Conservation (phyloP, 2,329 filamentous ascomycete genomes). For the Emydomyces testavorans region DNA sequence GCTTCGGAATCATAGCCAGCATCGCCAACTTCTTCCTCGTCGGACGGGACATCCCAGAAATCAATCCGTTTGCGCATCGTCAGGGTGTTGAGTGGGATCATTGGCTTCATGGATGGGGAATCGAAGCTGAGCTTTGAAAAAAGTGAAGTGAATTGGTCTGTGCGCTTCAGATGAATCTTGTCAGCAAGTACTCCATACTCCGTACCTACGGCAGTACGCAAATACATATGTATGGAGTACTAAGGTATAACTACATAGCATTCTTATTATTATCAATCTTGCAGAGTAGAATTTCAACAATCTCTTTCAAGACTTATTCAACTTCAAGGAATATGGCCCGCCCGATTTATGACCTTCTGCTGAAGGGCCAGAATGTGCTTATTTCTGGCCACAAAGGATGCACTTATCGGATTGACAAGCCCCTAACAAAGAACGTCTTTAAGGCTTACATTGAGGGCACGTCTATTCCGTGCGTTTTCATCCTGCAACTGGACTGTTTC, state of each 20-base stretch:
- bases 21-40: constrained; percentile 32
- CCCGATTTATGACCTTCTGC: constrained; percentile 9
- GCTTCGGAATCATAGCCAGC: constrained; percentile 38
- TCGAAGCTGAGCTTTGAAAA: not conserved
- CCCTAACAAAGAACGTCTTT: constrained; percentile 13
- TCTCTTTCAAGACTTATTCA: no score
- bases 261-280: no score
- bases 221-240: no score
- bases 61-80: constrained; percentile 31
- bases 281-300: no score
- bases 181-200: no score
- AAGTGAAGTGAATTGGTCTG: no score
- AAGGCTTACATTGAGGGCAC: constrained; percentile 1
- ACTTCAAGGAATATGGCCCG: constrained; percentile 9
- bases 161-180: not conserved
- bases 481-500: not conserved
- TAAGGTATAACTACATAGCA: no score
- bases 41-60: constrained; percentile 29
- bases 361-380: constrained; percentile 11
- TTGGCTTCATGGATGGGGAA: not conserved
- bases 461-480: not conserved
- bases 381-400: constrained; percentile 1
- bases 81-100: constrained; percentile 20
- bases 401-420: constrained; percentile 8
- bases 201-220: no score